Base-by-base conservation (phyloP, 441 rosid species). In the Omphalea diandra region DNA sequence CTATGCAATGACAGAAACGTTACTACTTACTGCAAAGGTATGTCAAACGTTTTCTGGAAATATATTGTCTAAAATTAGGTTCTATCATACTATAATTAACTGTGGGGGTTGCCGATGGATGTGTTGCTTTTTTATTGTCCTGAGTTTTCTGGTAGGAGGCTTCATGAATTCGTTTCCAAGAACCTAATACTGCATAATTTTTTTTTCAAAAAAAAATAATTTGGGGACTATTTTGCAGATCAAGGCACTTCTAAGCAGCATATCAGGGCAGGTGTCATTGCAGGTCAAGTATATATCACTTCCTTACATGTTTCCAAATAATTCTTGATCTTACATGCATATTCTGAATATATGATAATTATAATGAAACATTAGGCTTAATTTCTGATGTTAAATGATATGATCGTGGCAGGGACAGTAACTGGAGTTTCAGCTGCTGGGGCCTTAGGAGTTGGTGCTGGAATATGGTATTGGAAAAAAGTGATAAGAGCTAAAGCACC, bases 381-480 rank as follows among this genome's bases (percentile, higher is more conserved):
- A 40, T 6, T 18, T 54, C n/a, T 31, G 60, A 38, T 56, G 57
- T 24, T 17, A 3, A n/a, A 44, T 44, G 4, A 44, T 65, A 18
- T 65, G 7, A 31, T 41, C 5, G 29, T 41, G 47, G 47, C 79
- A 91, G 97, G 96, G 71, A 78, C 87, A 3, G 87, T 86, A 50
- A 87, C 83, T 0, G 97, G 81, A 67, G 97, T 88, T 73, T 87
- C 96, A 40, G 95, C 88, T 1, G 97, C 94, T 8, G 97, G 91
- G 69, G 91, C 74, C 35, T 15, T 91, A 40, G 97, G 97, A 36
- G 76, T 91, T 55, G 97, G 88, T 52, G 97, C 88, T 26, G 90
- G 89, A 11, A 58, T 91, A 22, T 91, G 96, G 97, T 90, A 80
- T 75, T 69, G 85, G 79, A 90, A 77, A 82, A 94, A 94, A 84